Evolutionary conservation across 176 grass and related monocot species (phyloP).

Genomic region (Poa pratensis): DNA sequence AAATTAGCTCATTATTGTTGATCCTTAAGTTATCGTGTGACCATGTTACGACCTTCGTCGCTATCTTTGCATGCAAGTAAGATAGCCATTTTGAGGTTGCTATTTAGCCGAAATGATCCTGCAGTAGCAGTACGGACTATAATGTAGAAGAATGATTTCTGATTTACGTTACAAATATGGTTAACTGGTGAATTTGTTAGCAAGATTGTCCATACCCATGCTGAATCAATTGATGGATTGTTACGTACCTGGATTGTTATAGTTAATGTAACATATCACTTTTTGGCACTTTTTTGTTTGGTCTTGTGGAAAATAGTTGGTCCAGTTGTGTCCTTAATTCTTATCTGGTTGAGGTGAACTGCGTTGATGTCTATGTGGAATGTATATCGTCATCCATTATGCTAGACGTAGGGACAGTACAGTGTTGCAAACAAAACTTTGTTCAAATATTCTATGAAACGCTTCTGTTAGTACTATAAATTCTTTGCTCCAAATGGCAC

Average conservation of each 20-base stretch:
- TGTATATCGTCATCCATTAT: background rate
- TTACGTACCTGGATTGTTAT: background rate
- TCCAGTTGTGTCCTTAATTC: background rate
- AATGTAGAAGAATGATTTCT: constrained; percentile 16
- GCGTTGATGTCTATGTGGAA: background rate
- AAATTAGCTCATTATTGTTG: background rate
- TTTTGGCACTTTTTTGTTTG: background rate
- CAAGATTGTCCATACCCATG: background rate
- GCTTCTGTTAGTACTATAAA: background rate
- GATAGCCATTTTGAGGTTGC: background rate
- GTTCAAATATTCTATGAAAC: background rate
- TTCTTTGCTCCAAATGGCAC: background rate
- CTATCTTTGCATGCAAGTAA: background rate
- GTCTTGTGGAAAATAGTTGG: background rate
- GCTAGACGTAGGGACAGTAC: background rate
- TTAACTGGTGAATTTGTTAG: background rate
- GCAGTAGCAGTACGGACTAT: background rate
- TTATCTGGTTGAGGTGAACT: background rate
- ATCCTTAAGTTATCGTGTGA: background rate
- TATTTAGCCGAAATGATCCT: background rate
- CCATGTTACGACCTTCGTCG: background rate
- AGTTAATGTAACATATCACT: background rate
- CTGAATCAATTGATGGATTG: constrained; percentile 1
- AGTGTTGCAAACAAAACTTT: constrained; percentile 1
- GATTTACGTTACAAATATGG: background rate